These are phyloP conservation scores for Fusarium sterilihyphosum DNA, from an alignment of 2,329 filamentous ascomycete species.

Conservation along the genomic window DNA sequence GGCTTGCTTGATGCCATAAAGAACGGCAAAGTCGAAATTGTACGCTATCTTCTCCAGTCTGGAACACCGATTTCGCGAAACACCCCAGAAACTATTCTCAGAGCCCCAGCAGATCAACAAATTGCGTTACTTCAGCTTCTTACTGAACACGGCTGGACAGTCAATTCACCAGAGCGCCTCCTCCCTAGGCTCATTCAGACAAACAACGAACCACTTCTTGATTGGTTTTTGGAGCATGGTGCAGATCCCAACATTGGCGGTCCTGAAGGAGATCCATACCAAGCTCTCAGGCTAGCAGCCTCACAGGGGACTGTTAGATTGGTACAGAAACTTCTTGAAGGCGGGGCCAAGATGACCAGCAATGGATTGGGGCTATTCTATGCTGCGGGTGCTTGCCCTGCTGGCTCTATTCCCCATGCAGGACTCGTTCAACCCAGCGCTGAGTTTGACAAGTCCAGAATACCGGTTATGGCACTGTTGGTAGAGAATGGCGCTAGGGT, in stretches of 20 bases:
- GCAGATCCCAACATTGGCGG: slow-evolving; percentile 34
- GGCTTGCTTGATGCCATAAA: not conserved
- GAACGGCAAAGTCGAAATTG: slow-evolving; percentile 16
- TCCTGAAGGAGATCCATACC: slow-evolving; percentile 7
- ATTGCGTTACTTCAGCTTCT: slow-evolving; percentile 21
- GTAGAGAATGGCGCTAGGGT: slow-evolving; percentile 23
- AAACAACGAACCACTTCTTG: slow-evolving; percentile 6
- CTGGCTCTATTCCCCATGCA: not conserved
- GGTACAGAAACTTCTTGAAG: slow-evolving; percentile 23
- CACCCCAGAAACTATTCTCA: slow-evolving; percentile 4
- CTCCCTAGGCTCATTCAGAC: slow-evolving; percentile 7
- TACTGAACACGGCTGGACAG: slow-evolving; percentile 17
- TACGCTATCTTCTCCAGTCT: slow-evolving; percentile 6
- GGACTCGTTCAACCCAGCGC: not conserved
- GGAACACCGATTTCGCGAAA: slow-evolving; percentile 26
- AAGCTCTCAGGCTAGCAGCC: slow-evolving; percentile 26
- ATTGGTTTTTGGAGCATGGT: slow-evolving; percentile 33
- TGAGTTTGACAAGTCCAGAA: slow-evolving; percentile 20
- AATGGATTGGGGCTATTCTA: slow-evolving; percentile 30
- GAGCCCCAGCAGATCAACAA: slow-evolving; percentile 1
- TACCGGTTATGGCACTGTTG: slow-evolving; percentile 30
- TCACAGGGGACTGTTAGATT: slow-evolving; percentile 1
- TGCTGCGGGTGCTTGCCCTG: slow-evolving; percentile 20
- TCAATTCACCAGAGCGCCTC: slow-evolving; percentile 17
- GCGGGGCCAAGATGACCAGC: slow-evolving; percentile 13